phyloP scores from a whole-genome alignment of 177 flowering plant species.

The Tripterygium wilfordii region DNA sequence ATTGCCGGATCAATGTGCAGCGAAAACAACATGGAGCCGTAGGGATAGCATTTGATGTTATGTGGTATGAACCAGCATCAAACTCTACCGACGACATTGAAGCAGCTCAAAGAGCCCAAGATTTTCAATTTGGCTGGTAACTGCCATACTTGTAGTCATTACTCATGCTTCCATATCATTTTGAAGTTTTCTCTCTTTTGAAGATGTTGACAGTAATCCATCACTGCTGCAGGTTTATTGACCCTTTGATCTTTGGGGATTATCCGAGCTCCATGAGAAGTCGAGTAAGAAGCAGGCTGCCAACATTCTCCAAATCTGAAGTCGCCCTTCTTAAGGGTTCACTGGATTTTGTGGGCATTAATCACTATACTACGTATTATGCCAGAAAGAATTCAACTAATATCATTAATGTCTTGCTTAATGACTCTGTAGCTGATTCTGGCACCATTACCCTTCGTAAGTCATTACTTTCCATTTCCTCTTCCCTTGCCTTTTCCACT shows the following conservation, averaged over 20 bases:
- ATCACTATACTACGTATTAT: conserved; percentile 91
- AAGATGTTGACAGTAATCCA: too few relatives aligned
- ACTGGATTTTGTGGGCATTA: conserved; percentile 86
- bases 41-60: conserved; percentile 67
- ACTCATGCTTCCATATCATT: too few relatives aligned
- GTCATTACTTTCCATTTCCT: too few relatives aligned
- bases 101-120: conserved; percentile 83
- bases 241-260: conserved; percentile 75
- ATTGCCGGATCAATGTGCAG: conserved; percentile 34
- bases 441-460: conserved; percentile 71
- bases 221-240: conserved; percentile 58
- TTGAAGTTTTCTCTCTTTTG: too few relatives aligned
- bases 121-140: conserved; percentile 93
- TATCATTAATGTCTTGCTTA: conserved; percentile 35
- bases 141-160: neutral
- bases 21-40: conserved; percentile 51
- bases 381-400: conserved; percentile 35
- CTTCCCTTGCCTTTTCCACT: neutral
- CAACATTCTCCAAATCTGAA: conserved; percentile 53
- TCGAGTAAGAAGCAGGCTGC: conserved; percentile 67
- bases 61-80: conserved; percentile 72
- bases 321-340: conserved; percentile 64
- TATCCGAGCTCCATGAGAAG: conserved; percentile 79
- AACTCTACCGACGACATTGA: conserved; percentile 60
- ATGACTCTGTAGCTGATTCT: conserved; percentile 64